Evolutionary conservation across 768 basidiomycete genomes (phyloP), one percentile per base, ranked within the genome.

Genomic region (Aureoboletus auriporus): DNA sequence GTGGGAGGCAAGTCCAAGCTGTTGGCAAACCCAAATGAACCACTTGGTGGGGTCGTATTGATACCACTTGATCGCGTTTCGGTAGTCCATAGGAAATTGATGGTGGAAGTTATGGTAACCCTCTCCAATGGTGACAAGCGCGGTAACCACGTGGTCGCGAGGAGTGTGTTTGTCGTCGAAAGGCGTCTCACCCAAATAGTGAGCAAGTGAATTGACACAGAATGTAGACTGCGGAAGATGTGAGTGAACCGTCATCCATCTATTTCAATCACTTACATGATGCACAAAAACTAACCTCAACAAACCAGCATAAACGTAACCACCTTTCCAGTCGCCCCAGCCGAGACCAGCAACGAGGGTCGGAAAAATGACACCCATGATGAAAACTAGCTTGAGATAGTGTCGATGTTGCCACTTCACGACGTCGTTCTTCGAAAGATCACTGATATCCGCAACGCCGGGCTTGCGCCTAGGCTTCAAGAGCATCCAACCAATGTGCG

Each of bases 81-180:
- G 81, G 74, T 93, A 97, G 68, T 97, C 93, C 89, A 92, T 92
- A 7, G 93, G 93, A 80, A 95, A 95, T 50, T 81, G 82, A 63
- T 97, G 93, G 72, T 97, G 93, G 81, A 95, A 95, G 70, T 97
- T 97, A 76, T 97, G 93, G 74, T 97, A 97, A 13, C 93, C 93
- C 69, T 97, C 93, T 46, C 93, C 93, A 60, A 94, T 84, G 33
- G 93, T 96, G 52, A 83, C 85, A 28, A 96, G 73, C 3, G 93
- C 93, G 28, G 93, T 94, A 64, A 94, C 64, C 51, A 93, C 65
- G 69, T 94, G 93, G 68, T 95, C 92, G 44, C 86, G 78, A 14
- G 93, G 93, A 8, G 90, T 88, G 69, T 93, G 90, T 73, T 93
- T 94, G 80, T 93, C 90, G 69, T 95, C 93, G 62, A 93, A 95